These are phyloP conservation scores for Pterulicium gracile DNA, from an alignment of 1,284 basidiomycete species.

Conservation along the genomic window DNA sequence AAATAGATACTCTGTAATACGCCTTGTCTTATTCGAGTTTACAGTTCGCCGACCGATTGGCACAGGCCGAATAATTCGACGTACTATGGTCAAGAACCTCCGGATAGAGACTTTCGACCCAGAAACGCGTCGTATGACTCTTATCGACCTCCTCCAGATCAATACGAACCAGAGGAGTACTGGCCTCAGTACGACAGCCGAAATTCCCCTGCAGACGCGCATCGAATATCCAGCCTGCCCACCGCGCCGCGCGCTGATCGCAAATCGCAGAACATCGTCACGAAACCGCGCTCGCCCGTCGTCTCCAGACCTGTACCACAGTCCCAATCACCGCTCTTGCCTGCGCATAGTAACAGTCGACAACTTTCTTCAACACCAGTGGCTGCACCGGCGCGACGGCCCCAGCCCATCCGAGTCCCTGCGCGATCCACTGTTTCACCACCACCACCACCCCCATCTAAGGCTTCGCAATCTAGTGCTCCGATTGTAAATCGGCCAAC, in stretches of 20 bases:
- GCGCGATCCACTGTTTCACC: too few species aligned
- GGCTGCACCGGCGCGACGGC: too few species aligned
- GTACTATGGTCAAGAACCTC: not conserved
- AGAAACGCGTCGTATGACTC: not conserved
- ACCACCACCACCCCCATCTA: not conserved
- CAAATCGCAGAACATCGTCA: too few species aligned
- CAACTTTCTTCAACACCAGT: too few species aligned
- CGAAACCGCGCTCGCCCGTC: too few species aligned
- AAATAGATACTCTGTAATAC: too few species aligned
- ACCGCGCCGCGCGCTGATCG: slow-evolving; percentile 18
- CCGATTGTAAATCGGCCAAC: slow-evolving; percentile 14
- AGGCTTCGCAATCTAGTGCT: not conserved
- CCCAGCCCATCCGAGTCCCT: too few species aligned
- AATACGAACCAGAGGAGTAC: not conserved
- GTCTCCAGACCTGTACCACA: too few species aligned
- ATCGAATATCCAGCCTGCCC: not conserved
- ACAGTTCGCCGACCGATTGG: not conserved
- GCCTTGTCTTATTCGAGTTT: too few species aligned
- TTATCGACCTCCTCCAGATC: not conserved
- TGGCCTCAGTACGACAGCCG: not conserved
- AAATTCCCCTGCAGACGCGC: not conserved
- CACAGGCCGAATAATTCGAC: not conserved
- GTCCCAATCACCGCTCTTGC: too few species aligned
- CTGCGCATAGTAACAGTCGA: too few species aligned
- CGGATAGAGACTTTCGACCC: not conserved